Percentiles rank a stretch among this genome's conserved stretches.
Evolutionary conservation across 139 green algal genomes (phyloP).

Genomic region (Zygnema circumcarinatum): DNA sequence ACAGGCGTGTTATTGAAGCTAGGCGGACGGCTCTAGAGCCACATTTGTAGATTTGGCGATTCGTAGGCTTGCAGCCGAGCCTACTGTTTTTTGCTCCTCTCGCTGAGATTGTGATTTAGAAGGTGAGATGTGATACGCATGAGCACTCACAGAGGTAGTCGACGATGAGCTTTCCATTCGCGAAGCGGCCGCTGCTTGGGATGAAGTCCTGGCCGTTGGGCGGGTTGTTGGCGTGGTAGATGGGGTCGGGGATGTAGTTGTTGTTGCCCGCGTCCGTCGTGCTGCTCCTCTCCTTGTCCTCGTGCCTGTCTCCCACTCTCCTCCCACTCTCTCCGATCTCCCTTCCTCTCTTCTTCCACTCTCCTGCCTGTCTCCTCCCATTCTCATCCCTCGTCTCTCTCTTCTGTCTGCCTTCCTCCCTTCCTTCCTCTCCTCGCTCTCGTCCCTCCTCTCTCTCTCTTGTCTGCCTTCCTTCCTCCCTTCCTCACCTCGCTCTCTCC

Average conservation of each 20-base stretch:
- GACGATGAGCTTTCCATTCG: constrained; percentile 1
- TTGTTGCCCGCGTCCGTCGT: constrained; percentile 20
- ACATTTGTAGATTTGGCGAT: too few species aligned
- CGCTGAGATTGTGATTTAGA: too few species aligned
- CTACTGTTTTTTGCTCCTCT: too few species aligned
- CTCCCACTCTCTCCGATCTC: background rate
- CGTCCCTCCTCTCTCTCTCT: background rate
- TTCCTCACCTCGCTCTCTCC: too few species aligned
- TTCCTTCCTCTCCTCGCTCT: background rate
- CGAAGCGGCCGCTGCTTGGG: background rate
- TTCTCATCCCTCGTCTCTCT: background rate
- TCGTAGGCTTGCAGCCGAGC: too few species aligned
- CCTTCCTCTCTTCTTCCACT: background rate
- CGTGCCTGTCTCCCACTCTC: background rate
- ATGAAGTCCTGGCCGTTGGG: constrained; percentile 22
- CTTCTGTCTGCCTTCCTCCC: background rate
- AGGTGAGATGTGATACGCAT: background rate
- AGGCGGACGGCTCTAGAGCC: too few species aligned
- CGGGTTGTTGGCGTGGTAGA: constrained; percentile 5
- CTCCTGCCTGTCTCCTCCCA: background rate
- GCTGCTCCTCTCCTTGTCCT: background rate
- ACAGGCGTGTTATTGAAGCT: too few species aligned
- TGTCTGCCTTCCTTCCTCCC: too few species aligned
- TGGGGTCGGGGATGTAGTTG: constrained; percentile 18
- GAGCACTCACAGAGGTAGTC: constrained; percentile 9